Evolutionary conservation across 2,329 filamentous ascomycete genomes (phyloP), one percentile per base, ranked within the genome.

Genomic region (Claviceps digitariae): DNA sequence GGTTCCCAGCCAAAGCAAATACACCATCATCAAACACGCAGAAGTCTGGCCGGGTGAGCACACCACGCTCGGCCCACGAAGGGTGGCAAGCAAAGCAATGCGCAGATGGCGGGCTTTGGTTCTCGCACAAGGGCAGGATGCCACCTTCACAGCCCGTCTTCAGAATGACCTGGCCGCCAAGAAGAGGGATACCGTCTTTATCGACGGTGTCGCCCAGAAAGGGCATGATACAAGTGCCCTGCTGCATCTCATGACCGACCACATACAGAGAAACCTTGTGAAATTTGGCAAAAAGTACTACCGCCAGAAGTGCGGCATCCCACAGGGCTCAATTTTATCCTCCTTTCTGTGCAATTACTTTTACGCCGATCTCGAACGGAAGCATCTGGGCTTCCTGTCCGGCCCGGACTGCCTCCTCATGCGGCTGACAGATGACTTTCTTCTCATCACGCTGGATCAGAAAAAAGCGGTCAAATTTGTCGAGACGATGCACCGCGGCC

Each of bases 281-380:
- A 89, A 87, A 63, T 84, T 97, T 41, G 90, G 90, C 48, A 91
- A 90, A 69, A 87, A 84, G 59, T 90, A 83, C 65, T 96, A 93
- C 65, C 80, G 88, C 25, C 93, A 98, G 66, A 91, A 83, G 66
- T 73, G 78, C 23, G 93, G 93, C 15, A 97, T 98, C 41, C 90
- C 93, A 0, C 93, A 98, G 66, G 93, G 93, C 8, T 96, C 90
- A 0, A 78, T 96, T 1, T 66, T 98, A 5, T 96, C 90, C 0
- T 87, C 85, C 45, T 74, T 90, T 43, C 74, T 98, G 5, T 97
- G 93, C 74, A 97, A 90, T 68, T 91, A 95, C 69, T 96, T 97
- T 67, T 98, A 98, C 64, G 90, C 87, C 6, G 83, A 93, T 57
- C 78, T 97, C 1, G 93, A 98, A 67, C 69, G 69, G 7, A 74